Evolutionary conservation across 2,329 filamentous ascomycete genomes (phyloP).

Genomic region (Calonectria fujianensis): DNA sequence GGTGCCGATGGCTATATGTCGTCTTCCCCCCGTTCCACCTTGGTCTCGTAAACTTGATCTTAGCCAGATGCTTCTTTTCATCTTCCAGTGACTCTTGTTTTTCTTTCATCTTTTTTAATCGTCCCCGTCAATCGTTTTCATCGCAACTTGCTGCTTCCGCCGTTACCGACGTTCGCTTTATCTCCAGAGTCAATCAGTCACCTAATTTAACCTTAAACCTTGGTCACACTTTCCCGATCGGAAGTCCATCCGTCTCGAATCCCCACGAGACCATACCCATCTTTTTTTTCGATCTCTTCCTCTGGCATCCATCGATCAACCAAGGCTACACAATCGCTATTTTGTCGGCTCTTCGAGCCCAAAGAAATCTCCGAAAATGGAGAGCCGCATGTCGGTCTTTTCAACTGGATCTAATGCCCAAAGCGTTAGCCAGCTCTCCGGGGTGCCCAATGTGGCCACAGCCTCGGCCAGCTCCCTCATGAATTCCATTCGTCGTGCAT

Average conservation of each 20-base stretch:
- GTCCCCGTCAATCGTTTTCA: conserved; percentile 5
- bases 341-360: not conserved
- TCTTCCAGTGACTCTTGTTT: not conserved
- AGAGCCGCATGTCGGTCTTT: conserved; percentile 10
- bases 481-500: conserved; percentile 93
- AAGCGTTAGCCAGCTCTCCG: not conserved
- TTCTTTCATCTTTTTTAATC: not conserved
- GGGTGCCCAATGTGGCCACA: not conserved
- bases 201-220: conserved; percentile 1
- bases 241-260: not conserved
- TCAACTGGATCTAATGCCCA: conserved; percentile 16
- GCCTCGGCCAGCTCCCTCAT: conserved; percentile 60
- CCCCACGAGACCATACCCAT: not conserved
- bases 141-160: not conserved
- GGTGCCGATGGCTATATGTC: not conserved
- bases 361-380: not conserved
- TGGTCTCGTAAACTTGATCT: not conserved
- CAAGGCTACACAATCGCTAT: not conserved
- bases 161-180: not conserved
- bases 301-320: not conserved
- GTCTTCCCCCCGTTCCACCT: not conserved
- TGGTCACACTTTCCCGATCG: not conserved
- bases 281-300: not conserved
- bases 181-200: not conserved
- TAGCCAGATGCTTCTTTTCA: not conserved